These are phyloP conservation scores for Ascochyta rabiei DNA, from an alignment of 2,329 filamentous ascomycete genomes.

Conservation along the genomic window DNA sequence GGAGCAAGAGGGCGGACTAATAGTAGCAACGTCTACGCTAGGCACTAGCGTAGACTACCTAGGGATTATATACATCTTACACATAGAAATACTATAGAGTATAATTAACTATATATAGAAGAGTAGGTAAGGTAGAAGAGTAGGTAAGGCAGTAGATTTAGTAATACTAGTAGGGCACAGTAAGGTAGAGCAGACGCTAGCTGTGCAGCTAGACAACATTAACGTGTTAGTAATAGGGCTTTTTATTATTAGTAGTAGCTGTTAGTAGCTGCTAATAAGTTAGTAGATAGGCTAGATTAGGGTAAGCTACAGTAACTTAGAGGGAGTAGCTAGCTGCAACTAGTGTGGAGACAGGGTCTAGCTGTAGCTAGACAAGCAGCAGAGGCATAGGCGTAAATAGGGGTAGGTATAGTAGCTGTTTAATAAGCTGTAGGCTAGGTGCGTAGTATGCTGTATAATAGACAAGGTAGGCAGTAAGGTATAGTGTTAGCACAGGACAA, in stretches of 20 bases:
- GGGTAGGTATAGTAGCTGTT: no score
- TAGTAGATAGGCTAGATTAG: not conserved
- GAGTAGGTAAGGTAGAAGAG: slow-evolving; percentile 9
- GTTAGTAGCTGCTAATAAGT: not conserved
- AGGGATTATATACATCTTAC: slow-evolving; percentile 15
- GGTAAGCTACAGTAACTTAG: no score
- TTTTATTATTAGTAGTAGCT: slow-evolving; percentile 1
- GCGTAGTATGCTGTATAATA: no score
- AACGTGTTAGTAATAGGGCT: not conserved
- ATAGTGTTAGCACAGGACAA: no score
- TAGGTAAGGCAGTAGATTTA: not conserved
- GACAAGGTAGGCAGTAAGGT: no score
- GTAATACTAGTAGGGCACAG: slow-evolving; percentile 8
- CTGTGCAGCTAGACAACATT: not conserved
- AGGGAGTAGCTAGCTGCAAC: no score
- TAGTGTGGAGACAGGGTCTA: no score
- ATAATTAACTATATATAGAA: slow-evolving; percentile 17
- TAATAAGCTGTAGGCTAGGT: no score
- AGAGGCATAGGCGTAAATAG: no score
- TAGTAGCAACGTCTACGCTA: slow-evolving; percentile 26
- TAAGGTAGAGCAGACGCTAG: slow-evolving; percentile 6
- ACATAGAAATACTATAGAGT: slow-evolving; percentile 17
- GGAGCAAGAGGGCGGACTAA: slow-evolving; percentile 16
- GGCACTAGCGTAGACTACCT: slow-evolving; percentile 24
- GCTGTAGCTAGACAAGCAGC: no score